Evolutionary conservation across 2,329 filamentous ascomycete species (phyloP).

Genomic region (Pestalotiopsis sp.): DNA sequence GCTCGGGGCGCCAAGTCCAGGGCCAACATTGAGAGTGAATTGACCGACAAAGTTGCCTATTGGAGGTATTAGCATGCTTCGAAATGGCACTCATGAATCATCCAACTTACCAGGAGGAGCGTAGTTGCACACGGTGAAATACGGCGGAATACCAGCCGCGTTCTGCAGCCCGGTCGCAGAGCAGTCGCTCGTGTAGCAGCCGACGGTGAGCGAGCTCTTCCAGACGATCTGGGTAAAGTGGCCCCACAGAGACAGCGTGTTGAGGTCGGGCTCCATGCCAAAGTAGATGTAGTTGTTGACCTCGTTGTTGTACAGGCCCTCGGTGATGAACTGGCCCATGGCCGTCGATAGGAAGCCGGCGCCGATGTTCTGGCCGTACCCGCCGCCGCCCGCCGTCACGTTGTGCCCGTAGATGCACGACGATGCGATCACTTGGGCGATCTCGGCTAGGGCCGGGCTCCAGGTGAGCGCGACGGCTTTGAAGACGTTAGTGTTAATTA

Average conservation of each 20-base stretch:
- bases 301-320: conserved; percentile 3
- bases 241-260: not conserved
- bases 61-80: not conserved
- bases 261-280: not conserved
- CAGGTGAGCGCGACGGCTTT: not conserved
- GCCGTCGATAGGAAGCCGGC: conserved; percentile 1
- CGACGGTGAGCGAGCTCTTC: not conserved
- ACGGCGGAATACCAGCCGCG: not conserved
- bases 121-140: conserved; percentile 9
- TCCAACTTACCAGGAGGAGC: not conserved
- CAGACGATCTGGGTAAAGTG: conserved; percentile 8
- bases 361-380: conserved; percentile 4
- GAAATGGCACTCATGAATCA: not conserved
- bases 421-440: not conserved
- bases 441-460: not conserved
- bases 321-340: conserved; percentile 5
- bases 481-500: not conserved
- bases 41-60: not conserved
- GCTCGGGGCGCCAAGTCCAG: not conserved
- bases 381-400: not conserved
- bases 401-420: not conserved
- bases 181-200: conserved; percentile 4
- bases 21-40: not conserved
- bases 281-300: not conserved
- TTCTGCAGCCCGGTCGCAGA: not conserved